Evolutionary conservation across 2,329 filamentous ascomycete genomes (phyloP).

Genomic region (Apiospora rasikravindrae): DNA sequence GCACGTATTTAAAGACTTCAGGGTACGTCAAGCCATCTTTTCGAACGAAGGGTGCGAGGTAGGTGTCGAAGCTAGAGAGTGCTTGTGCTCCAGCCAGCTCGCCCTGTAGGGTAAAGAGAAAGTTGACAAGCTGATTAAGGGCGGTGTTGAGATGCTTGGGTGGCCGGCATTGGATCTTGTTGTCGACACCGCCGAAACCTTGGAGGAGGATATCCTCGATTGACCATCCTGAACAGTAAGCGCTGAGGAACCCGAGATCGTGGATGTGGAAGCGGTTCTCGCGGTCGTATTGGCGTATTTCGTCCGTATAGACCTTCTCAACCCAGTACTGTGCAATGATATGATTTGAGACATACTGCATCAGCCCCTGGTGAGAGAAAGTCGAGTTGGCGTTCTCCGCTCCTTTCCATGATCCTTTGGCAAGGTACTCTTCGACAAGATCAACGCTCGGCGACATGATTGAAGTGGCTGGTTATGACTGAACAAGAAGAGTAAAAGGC

Average conservation of each 20-base stretch:
- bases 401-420: slow-evolving; percentile 1
- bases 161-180: not conserved
- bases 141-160: slow-evolving; percentile 3
- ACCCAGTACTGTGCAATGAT: slow-evolving; percentile 4
- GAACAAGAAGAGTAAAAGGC: not conserved
- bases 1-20: slow-evolving; percentile 2
- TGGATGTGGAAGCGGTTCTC: not conserved
- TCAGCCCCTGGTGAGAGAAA: not conserved
- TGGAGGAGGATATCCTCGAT: slow-evolving; percentile 1
- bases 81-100: not conserved
- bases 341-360: not conserved
- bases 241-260: not conserved
- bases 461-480: not conserved
- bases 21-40: slow-evolving; percentile 8
- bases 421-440: not conserved
- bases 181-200: not conserved
- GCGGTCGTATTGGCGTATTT: slow-evolving; percentile 9
- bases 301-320: slow-evolving; percentile 1
- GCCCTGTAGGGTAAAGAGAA: not conserved
- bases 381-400: not conserved
- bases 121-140: slow-evolving; percentile 2
- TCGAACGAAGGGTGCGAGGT: slow-evolving; percentile 5
- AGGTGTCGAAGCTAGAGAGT: not conserved
- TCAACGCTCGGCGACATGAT: slow-evolving; percentile 2
- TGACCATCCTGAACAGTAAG: slow-evolving; percentile 3